Evolutionary conservation across 2,329 filamentous ascomycete species (phyloP), one percentile per base, ranked within the genome.

Genomic region (Arthrobotrys entomopaga): DNA sequence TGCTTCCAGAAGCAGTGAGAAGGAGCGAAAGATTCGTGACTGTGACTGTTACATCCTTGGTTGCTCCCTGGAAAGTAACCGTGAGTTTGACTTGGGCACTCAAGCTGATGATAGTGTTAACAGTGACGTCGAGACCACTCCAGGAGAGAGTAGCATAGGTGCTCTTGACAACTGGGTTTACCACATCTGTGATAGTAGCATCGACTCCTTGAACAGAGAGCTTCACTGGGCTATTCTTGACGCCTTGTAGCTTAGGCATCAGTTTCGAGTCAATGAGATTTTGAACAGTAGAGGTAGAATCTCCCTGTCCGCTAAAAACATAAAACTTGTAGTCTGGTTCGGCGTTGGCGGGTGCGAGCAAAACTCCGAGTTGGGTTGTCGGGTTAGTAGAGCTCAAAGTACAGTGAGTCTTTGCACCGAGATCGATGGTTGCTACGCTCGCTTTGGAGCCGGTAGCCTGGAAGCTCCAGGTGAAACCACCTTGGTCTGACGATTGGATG

Each of bases 301-400:
- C 49, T 19, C 69, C 69, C 19, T 50, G 60, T 6, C 61, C 61
- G 29, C 54, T 65, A 42, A 66, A 56, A 19, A 73, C n/a, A 42
- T 73, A 24, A 49, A 65, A 61, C 19, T 73, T 61, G 26, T 61
- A 73, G 56, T 73, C 69, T 16, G 60, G 61, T 1, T 54, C 48
- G 15, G 61, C 26, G 24, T 65, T 65, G 13, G 53, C 67, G n/a
- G 69, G 69, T 8, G 69, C 69, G 34, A 60, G 48, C 22, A 72
- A 16, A 54, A 65, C 46, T 2, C 60, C 67, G 19, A 56, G 42
- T 16, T 72, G 60, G 13, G 42, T 65, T 11, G 53, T 59, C 22
- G 67, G 67, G 40, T 72, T 72, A 40, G 29, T 50, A 20, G 38
- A 29, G 10, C 52, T 46, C 4, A 60, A 34, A 1, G 54, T 60